Base-by-base conservation (phyloP, 2,329 filamentous ascomycete genomes). In the Emmonsiellopsis sp. region DNA sequence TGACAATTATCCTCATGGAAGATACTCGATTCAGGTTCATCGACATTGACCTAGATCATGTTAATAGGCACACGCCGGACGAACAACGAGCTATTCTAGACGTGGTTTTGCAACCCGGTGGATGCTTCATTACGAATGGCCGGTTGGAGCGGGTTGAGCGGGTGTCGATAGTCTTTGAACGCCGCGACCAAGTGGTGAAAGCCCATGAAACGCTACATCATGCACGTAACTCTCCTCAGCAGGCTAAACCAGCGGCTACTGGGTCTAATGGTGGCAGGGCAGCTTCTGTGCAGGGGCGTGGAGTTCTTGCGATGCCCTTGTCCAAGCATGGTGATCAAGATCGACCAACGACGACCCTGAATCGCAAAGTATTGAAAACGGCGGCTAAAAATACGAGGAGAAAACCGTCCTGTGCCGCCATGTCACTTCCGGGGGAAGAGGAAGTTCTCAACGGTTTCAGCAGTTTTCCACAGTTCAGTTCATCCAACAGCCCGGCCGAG, bases 391-490 rank as follows among this genome's bases (percentile, higher is more conserved):
- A 32, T 21, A 13, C 3, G 36, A 40, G 9, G 21, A 49, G 36
- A 49, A 40, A 40, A 21, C 34, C 17, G n/a, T 51, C 49, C n/a
- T 53, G 42, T n/a, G 51, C 51, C 13, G 27, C 49, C n/a, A 42
- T 55, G 10, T 27, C 50, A 31, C 47, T 55, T 6, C 46, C 54
- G 13, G 27, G 39, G 11, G 46, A 27, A 6, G 54, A 50, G 14
- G 51, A 55, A 32, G 51, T 42, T 36, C 42, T 53, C 36, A 32
- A 13, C 17, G 51, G 31, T 9, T 53, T 51, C n/a, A 51, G 39
- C 11, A 39, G 27, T 31, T 27, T 42, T 21, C 14, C 40, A 11
- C 39, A 49, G 39, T 40, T 49, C 17, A 27, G 21, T 17, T 7
- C 13, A n/a, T 40, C 36, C 3, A 8, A 27, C 11, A 31, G 4